phyloP scores from a whole-genome alignment of 331 rosid species.

The Arachis monticola region DNA sequence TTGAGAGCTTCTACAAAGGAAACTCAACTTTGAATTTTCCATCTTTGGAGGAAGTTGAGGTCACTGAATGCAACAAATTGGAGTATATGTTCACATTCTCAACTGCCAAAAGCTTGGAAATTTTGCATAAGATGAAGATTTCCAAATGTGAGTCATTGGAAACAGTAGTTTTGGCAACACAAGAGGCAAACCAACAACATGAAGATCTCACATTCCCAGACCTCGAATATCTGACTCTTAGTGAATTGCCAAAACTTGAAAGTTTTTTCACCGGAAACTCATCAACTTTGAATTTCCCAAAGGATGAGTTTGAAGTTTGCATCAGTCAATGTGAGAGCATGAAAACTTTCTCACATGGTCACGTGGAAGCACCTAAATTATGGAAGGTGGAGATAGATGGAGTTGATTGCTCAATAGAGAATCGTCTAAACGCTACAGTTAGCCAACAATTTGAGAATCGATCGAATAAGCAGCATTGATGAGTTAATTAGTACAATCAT shows the following conservation, averaged over 20 bases:
- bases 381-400: too few species aligned
- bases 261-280: neutral
- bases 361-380: neutral
- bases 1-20: neutral
- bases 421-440: too few species aligned
- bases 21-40: neutral
- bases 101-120: neutral
- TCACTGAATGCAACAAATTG: neutral
- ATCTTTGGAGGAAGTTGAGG: neutral
- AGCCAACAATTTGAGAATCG: too few species aligned
- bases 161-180: neutral
- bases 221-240: neutral
- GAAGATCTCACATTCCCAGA: neutral
- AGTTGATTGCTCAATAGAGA: too few species aligned
- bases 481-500: too few species aligned
- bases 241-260: neutral
- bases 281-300: neutral
- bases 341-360: neutral
- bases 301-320: neutral
- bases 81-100: slow-evolving; percentile 4
- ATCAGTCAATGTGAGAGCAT: neutral
- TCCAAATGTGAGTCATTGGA: neutral
- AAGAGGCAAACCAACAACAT: neutral
- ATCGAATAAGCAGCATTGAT: too few species aligned
- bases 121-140: neutral